Conservation (phyloP, 129 eudicot genomes). For the Arctium lappa region DNA sequence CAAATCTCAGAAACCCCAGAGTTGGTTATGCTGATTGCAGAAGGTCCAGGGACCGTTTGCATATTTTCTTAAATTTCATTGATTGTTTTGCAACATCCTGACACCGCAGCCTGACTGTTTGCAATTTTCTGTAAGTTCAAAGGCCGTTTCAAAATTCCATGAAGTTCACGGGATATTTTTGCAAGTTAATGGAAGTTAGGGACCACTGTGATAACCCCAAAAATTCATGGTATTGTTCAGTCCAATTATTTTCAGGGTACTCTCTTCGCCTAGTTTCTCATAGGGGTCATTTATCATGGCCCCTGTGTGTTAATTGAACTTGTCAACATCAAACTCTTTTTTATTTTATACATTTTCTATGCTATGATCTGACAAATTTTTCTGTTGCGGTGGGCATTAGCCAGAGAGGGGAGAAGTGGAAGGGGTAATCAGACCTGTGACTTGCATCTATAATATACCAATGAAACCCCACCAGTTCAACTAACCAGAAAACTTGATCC, state of each 20-base stretch:
- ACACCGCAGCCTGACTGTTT: background rate
- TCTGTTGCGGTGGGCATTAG: background rate
- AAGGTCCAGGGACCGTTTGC: background rate
- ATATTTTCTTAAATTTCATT: background rate
- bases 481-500: background rate
- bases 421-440: background rate
- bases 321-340: background rate
- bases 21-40: background rate
- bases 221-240: background rate
- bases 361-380: background rate
- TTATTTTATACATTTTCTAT: background rate
- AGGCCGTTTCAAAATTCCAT: background rate
- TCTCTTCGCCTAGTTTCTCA: too few species aligned
- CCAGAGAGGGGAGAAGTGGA: too few species aligned
- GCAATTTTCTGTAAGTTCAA: background rate
- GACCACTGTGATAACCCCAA: background rate
- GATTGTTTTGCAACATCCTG: background rate
- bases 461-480: background rate
- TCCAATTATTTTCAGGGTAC: background rate
- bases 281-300: too few species aligned
- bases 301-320: background rate
- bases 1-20: constrained; percentile 7
- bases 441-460: too few species aligned
- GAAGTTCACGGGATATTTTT: background rate
- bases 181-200: background rate